These are phyloP conservation scores for Exophiala oligosperma DNA, from an alignment of 2,329 filamentous ascomycete species.

Conservation along the genomic window DNA sequence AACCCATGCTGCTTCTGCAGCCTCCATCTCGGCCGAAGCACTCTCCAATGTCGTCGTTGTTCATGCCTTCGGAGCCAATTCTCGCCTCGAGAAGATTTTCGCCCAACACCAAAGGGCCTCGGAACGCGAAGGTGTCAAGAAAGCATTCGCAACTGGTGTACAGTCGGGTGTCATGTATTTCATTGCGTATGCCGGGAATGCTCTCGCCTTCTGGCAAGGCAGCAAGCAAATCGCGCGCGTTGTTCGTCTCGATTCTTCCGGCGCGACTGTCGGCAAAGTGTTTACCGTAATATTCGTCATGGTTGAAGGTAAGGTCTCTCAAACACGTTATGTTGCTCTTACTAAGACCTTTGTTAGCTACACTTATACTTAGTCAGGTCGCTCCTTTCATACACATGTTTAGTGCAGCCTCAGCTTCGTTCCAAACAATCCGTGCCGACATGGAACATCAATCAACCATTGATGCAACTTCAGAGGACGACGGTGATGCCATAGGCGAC, in stretches of 20 bases:
- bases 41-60: conserved; percentile 52
- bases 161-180: conserved; percentile 35
- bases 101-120: conserved; percentile 31
- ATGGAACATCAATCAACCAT: background rate
- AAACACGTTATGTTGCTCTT: background rate
- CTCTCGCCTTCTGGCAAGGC: conserved; percentile 38
- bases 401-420: conserved; percentile 37
- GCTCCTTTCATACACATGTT: conserved; percentile 51
- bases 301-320: conserved; percentile 44
- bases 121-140: conserved; percentile 32
- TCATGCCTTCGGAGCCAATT: conserved; percentile 58
- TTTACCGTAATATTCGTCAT: conserved; percentile 59
- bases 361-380: background rate
- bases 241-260: conserved; percentile 28
- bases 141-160: conserved; percentile 33
- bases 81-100: conserved; percentile 37
- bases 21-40: conserved; percentile 59
- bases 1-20: conserved; percentile 55
- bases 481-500: conserved; percentile 68
- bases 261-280: conserved; percentile 47
- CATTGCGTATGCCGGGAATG: conserved; percentile 36
- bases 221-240: conserved; percentile 53
- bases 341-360: background rate
- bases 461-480: conserved; percentile 37
- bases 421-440: background rate